Conservation (phyloP, 1,284 basidiomycete genomes). For the Leucoagaricus sp. region DNA sequence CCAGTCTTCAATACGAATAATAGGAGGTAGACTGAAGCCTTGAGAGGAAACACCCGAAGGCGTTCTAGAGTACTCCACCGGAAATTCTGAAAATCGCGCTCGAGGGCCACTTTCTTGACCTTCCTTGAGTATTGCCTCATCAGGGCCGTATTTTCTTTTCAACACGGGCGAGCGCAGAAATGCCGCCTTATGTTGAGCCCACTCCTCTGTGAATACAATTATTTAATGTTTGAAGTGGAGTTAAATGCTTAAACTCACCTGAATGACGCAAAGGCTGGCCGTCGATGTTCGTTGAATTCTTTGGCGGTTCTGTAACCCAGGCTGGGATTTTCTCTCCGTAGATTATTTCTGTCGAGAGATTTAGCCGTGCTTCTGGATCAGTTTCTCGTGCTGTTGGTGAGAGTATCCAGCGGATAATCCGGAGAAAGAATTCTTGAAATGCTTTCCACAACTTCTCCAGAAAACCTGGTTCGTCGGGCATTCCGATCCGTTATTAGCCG, state of each 20-base stretch:
- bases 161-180: neutral
- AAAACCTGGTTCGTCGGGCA: neutral
- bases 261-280: slow-evolving; percentile 1
- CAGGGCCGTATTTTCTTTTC: neutral
- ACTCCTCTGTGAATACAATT: neutral
- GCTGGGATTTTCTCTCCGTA: neutral
- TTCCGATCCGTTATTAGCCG: neutral
- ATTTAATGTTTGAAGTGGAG: neutral
- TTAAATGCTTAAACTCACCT: neutral
- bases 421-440: neutral
- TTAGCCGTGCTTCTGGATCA: slow-evolving; percentile 4
- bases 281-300: neutral
- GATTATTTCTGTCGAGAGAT: neutral
- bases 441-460: neutral
- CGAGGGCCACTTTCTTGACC: neutral
- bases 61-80: neutral
- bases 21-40: neutral
- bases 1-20: slow-evolving; percentile 12
- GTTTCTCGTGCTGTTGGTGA: neutral
- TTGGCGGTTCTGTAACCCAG: neutral
- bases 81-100: neutral
- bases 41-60: neutral
- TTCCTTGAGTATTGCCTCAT: neutral
- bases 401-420: neutral
- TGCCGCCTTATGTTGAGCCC: slow-evolving; percentile 1